Conservation (phyloP, 495 filamentous ascomycete genomes). For the Baudoinia panamericana region DNA sequence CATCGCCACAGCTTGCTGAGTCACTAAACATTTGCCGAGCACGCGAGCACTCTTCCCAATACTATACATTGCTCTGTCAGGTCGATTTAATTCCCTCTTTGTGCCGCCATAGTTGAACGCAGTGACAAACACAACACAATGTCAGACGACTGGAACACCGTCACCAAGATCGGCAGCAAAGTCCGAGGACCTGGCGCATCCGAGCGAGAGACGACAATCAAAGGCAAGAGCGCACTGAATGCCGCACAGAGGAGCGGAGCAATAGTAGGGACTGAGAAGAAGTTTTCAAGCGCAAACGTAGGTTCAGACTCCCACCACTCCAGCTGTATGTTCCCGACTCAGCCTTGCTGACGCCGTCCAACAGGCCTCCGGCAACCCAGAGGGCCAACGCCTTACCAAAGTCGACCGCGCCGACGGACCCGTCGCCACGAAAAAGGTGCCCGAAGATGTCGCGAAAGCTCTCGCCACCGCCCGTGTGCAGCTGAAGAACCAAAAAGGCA, state of each 20-base stretch:
- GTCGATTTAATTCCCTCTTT: no score
- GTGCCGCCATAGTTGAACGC: no score
- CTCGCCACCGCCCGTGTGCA: slow-evolving; percentile 61
- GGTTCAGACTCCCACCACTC: slow-evolving; percentile 27
- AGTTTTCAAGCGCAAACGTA: slow-evolving; percentile 70
- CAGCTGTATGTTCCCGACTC: not conserved
- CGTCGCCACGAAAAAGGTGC: slow-evolving; percentile 86
- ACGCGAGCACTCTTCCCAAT: no score
- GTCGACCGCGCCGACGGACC: slow-evolving; percentile 97
- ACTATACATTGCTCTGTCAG: no score
- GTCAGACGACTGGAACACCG: slow-evolving; percentile 70
- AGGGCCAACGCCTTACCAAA: slow-evolving; percentile 95
- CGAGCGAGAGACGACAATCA: slow-evolving; percentile 71
- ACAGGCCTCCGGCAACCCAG: slow-evolving; percentile 30
- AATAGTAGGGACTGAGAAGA: slow-evolving; percentile 84
- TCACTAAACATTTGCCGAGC: no score
- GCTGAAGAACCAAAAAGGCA: slow-evolving; percentile 36
- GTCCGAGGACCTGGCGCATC: slow-evolving; percentile 46
- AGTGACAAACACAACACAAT: slow-evolving; percentile 30
- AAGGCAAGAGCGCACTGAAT: slow-evolving; percentile 72
- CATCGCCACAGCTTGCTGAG: no score
- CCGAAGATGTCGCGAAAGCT: slow-evolving; percentile 61
- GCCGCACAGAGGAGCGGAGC: slow-evolving; percentile 70
- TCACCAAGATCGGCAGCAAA: slow-evolving; percentile 89
- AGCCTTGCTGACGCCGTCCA: slow-evolving; percentile 17